Conservation (phyloP, 163 green algal genomes). For the Trebouxiophyceae sp. region DNA sequence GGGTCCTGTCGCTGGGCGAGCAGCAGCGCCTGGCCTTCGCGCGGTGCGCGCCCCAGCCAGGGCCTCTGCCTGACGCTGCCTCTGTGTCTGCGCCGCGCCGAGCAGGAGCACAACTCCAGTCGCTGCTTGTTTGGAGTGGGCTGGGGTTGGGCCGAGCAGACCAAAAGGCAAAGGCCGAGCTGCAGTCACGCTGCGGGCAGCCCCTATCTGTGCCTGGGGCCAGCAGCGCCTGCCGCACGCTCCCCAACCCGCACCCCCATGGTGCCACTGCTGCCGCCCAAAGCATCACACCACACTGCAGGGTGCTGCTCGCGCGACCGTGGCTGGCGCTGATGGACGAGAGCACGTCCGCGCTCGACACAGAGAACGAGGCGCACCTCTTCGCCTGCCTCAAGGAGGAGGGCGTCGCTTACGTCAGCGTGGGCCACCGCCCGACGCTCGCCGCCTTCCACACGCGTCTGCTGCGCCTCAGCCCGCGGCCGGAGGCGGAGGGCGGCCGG, state of each 20-base stretch:
- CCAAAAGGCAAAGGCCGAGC: too few relatives aligned
- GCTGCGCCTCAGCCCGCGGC: slow-evolving; percentile 42
- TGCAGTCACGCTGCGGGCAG: too few relatives aligned
- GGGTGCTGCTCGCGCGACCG: slow-evolving; percentile 67
- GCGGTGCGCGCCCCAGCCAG: slow-evolving; percentile 26
- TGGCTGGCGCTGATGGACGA: slow-evolving; percentile 86
- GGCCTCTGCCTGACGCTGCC: too few relatives aligned
- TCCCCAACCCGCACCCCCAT: too few relatives aligned
- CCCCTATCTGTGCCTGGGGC: too few relatives aligned
- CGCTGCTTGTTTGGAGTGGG: too few relatives aligned
- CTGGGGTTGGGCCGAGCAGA: too few relatives aligned
- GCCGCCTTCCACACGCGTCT: slow-evolving; percentile 41
- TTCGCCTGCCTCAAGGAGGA: slow-evolving; percentile 10
- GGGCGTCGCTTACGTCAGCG: slow-evolving; percentile 71
- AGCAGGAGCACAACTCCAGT: too few relatives aligned
- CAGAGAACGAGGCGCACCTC: slow-evolving; percentile 55
- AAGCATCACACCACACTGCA: slow-evolving; percentile 8
- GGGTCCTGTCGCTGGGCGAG: slow-evolving; percentile 79
- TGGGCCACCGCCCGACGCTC: slow-evolving; percentile 83
- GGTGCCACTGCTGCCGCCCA: too few relatives aligned
- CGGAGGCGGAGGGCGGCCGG: too few relatives aligned
- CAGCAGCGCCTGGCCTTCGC: slow-evolving; percentile 86
- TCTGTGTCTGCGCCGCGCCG: too few relatives aligned
- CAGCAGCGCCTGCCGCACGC: too few relatives aligned
- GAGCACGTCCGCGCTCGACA: slow-evolving; percentile 74